phyloP scores from a whole-genome alignment of 2,329 filamentous ascomycete species.

The Cordyceps cateniannulata region DNA sequence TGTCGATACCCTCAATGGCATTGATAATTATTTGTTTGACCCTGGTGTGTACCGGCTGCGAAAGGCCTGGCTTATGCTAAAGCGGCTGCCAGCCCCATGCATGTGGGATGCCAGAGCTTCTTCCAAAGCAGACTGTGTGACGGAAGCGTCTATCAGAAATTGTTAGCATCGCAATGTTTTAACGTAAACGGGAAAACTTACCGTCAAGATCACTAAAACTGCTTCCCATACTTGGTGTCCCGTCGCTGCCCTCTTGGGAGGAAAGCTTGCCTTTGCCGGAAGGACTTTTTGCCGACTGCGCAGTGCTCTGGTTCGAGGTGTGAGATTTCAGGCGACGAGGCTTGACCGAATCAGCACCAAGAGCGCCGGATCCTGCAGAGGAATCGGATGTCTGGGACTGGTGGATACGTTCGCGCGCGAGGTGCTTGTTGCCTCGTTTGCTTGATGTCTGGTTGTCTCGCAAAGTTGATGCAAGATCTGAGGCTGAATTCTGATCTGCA shows the following conservation, averaged over 20 bases:
- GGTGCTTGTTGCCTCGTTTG: constrained; percentile 22
- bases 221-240: constrained; percentile 74
- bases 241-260: constrained; percentile 61
- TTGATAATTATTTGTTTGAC: constrained; percentile 22
- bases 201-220: constrained; percentile 83
- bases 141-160: constrained; percentile 56
- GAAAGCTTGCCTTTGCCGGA: constrained; percentile 41
- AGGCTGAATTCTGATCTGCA: constrained; percentile 28
- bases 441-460: constrained; percentile 32
- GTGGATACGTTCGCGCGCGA: constrained; percentile 31
- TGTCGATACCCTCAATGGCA: background rate
- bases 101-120: constrained; percentile 61
- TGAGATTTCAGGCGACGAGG: constrained; percentile 37
- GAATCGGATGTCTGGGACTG: constrained; percentile 57
- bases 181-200: constrained; percentile 25
- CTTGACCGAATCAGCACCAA: constrained; percentile 25
- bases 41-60: constrained; percentile 52
- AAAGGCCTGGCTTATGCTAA: constrained; percentile 64
- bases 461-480: constrained; percentile 48
- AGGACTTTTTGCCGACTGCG: constrained; percentile 50
- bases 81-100: constrained; percentile 36
- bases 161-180: constrained; percentile 13
- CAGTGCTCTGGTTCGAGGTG: constrained; percentile 52
- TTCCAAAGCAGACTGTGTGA: constrained; percentile 74
- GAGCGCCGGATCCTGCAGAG: constrained; percentile 46